phyloP scores from a whole-genome alignment of 306 rosid species.

The Gynostemma pentaphyllum region DNA sequence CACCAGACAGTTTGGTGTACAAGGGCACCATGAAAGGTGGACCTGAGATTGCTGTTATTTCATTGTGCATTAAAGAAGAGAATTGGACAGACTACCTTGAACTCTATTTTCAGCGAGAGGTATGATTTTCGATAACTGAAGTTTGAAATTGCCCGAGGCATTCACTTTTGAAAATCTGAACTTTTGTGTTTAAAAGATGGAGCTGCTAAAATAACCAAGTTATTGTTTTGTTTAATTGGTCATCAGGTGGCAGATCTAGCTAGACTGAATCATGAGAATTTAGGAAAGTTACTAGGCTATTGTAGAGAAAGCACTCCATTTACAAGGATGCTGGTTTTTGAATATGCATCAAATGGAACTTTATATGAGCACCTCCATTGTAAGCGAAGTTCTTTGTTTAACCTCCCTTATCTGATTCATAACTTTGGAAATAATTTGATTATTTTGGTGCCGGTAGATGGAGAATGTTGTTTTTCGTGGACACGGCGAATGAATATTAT shows the following conservation, averaged over 20 bases:
- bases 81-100: constrained; percentile 88
- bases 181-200: neutral
- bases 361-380: constrained; percentile 84
- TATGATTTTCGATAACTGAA: constrained; percentile 4
- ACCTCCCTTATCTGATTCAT: constrained; percentile 5
- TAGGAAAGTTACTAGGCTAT: constrained; percentile 79
- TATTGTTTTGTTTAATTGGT: neutral
- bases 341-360: constrained; percentile 92
- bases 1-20: constrained; percentile 90
- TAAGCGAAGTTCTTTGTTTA: constrained; percentile 19
- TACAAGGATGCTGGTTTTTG: constrained; percentile 92
- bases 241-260: constrained; percentile 83
- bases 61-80: constrained; percentile 83
- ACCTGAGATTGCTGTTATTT: constrained; percentile 90
- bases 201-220: neutral
- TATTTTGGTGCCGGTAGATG: constrained; percentile 26
- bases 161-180: neutral
- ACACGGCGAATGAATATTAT: constrained; percentile 74
- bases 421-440: neutral
- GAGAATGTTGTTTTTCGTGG: constrained; percentile 93
- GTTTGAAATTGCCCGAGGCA: neutral
- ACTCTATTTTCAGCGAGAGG: constrained; percentile 93
- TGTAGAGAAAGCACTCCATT: constrained; percentile 78
- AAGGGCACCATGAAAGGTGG: constrained; percentile 90
- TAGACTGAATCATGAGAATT: constrained; percentile 64